These are phyloP conservation scores for Elsinoe australis DNA, from an alignment of 2,329 filamentous ascomycete species.

Conservation along the genomic window DNA sequence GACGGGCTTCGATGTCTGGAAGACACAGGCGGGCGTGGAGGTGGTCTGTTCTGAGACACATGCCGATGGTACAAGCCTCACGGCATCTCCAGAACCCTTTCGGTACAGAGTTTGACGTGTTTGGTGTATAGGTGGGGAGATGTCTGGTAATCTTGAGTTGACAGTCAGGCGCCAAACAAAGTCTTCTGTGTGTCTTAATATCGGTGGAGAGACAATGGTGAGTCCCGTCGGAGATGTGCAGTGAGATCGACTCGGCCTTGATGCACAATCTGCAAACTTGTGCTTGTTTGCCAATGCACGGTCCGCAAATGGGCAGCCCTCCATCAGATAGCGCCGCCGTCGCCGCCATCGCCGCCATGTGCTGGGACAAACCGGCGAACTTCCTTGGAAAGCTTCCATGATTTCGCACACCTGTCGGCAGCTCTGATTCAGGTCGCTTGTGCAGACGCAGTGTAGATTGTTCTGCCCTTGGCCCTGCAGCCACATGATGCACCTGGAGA, in stretches of 20 bases:
- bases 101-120: neutral
- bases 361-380: slow-evolving; percentile 10
- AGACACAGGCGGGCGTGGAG: neutral
- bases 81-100: neutral
- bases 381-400: neutral
- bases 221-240: no score
- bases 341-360: no score
- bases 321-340: no score
- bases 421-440: neutral
- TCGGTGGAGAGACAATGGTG: no score
- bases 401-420: slow-evolving; percentile 3
- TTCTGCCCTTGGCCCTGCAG: no score
- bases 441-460: no score
- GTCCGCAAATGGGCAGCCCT: neutral
- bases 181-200: no score
- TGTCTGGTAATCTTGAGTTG: neutral
- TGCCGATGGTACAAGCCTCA: neutral
- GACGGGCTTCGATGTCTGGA: neutral
- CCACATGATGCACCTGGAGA: no score
- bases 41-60: slow-evolving; percentile 9
- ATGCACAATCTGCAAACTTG: no score
- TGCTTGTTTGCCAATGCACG: no score
- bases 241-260: no score
- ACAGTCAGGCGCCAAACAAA: neutral
- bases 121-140: neutral